Percentiles rank a stretch among this genome's conserved stretches.
phyloP scores from a whole-genome alignment of 2,329 filamentous ascomycete species.

The Arthroderma sp. region DNA sequence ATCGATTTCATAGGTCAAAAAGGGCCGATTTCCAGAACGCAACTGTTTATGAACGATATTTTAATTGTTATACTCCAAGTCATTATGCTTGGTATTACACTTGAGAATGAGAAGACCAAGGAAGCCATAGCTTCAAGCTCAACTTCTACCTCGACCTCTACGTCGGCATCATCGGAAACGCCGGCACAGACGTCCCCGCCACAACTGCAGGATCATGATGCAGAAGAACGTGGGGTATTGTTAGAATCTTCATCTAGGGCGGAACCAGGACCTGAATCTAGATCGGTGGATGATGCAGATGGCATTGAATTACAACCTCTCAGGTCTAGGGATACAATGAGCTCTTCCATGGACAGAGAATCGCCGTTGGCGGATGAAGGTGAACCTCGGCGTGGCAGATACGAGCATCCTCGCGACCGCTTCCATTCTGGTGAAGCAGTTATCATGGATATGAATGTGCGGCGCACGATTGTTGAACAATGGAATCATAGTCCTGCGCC shows the following conservation, averaged over 20 bases:
- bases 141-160: slow-evolving; percentile 13
- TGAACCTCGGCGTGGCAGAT: slow-evolving; percentile 13
- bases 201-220: slow-evolving; percentile 40
- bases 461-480: slow-evolving; percentile 25
- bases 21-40: slow-evolving; percentile 41
- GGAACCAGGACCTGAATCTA: too few relatives aligned
- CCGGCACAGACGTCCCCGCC: slow-evolving; percentile 4
- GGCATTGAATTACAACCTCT: slow-evolving; percentile 30
- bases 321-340: slow-evolving; percentile 8
- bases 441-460: slow-evolving; percentile 25
- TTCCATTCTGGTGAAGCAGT: slow-evolving; percentile 26
- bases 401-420: slow-evolving; percentile 23
- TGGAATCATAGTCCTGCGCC: slow-evolving; percentile 21
- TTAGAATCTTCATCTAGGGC: too few relatives aligned
- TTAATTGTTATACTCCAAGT: slow-evolving; percentile 43
- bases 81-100: slow-evolving; percentile 41
- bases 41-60: slow-evolving; percentile 40
- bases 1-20: slow-evolving; percentile 54
- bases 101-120: slow-evolving; percentile 39
- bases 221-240: slow-evolving; percentile 45
- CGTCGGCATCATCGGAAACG: slow-evolving; percentile 6
- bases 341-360: too few relatives aligned
- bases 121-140: slow-evolving; percentile 3
- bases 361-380: slow-evolving; percentile 7
- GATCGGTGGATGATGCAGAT: slow-evolving; percentile 5